Evolutionary conservation across 139 green algal genomes (phyloP).

Genomic region (Chloropicon primus): DNA sequence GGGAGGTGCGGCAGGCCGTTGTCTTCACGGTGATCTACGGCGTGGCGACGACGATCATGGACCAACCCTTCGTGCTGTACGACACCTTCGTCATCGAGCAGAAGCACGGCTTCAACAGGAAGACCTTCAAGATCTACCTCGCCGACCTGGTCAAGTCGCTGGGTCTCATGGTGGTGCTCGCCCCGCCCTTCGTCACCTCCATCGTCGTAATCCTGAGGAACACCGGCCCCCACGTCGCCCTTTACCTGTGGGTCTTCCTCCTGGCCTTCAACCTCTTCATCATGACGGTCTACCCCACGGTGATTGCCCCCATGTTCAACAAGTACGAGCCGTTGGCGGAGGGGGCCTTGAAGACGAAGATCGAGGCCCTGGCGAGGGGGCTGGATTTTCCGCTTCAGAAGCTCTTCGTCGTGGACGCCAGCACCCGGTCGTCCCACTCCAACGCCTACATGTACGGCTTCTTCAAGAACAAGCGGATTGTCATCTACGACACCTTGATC

Average conservation of each 20-base stretch:
- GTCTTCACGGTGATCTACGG: neutral
- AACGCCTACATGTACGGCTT: constrained; percentile 92
- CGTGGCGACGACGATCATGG: constrained; percentile 4
- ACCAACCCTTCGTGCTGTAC: constrained; percentile 61
- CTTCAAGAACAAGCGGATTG: constrained; percentile 85
- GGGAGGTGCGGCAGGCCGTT: neutral
- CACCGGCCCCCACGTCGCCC: constrained; percentile 35
- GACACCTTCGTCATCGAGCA: constrained; percentile 65
- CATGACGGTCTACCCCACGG: constrained; percentile 51
- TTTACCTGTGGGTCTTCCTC: constrained; percentile 76
- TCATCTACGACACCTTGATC: constrained; percentile 78
- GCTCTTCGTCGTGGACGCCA: constrained; percentile 38
- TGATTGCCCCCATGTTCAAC: constrained; percentile 65
- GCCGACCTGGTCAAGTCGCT: constrained; percentile 47
- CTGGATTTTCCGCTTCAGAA: constrained; percentile 68
- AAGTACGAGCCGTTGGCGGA: constrained; percentile 45
- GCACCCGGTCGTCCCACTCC: constrained; percentile 34
- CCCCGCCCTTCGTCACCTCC: constrained; percentile 52
- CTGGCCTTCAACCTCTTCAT: constrained; percentile 51
- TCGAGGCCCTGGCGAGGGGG: constrained; percentile 49
- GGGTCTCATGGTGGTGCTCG: constrained; percentile 37
- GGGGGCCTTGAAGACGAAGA: constrained; percentile 34
- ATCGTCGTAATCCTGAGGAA: constrained; percentile 50
- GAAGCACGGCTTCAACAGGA: constrained; percentile 84
- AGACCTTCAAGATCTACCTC: constrained; percentile 51